phyloP scores from a whole-genome alignment of 345 rosid species.

The Salix viminalis region DNA sequence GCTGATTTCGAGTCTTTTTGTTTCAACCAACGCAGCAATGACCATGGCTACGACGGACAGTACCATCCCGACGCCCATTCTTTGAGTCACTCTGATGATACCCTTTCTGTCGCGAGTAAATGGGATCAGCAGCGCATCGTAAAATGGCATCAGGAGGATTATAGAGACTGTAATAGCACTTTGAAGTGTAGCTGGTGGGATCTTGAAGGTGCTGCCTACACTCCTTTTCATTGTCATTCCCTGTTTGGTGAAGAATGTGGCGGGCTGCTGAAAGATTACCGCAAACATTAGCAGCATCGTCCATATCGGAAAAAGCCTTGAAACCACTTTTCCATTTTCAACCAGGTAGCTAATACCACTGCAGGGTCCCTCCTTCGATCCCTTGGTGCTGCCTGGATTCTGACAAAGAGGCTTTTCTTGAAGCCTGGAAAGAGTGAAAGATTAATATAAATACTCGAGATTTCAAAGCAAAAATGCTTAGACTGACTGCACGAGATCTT shows the following conservation, averaged over 20 bases:
- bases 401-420: slow-evolving; percentile 73
- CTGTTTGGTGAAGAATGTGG: slow-evolving; percentile 88
- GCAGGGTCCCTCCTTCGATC: slow-evolving; percentile 17
- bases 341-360: slow-evolving; percentile 15
- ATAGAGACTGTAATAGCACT: slow-evolving; percentile 84
- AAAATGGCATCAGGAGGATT: slow-evolving; percentile 79
- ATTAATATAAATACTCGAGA: neutral
- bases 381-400: slow-evolving; percentile 2
- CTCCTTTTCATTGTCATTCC: slow-evolving; percentile 80
- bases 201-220: slow-evolving; percentile 63
- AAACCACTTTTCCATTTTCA: slow-evolving; percentile 42
- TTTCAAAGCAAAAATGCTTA: neutral
- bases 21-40: slow-evolving; percentile 78
- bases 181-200: slow-evolving; percentile 92
- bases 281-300: slow-evolving; percentile 85
- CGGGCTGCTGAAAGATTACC: slow-evolving; percentile 79
- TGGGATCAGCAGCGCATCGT: slow-evolving; percentile 65
- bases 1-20: slow-evolving; percentile 49
- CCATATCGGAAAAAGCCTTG: slow-evolving; percentile 81
- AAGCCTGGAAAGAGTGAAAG: slow-evolving; percentile 43
- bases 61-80: slow-evolving; percentile 92
- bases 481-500: slow-evolving; percentile 28
- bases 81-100: slow-evolving; percentile 56
- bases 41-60: slow-evolving; percentile 76
- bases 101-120: slow-evolving; percentile 43